Percentiles rank a stretch among this genome's conserved stretches.
Evolutionary conservation across 1,139 yeast genomes (phyloP).

Genomic region (Trichomonascaceae sp.): DNA sequence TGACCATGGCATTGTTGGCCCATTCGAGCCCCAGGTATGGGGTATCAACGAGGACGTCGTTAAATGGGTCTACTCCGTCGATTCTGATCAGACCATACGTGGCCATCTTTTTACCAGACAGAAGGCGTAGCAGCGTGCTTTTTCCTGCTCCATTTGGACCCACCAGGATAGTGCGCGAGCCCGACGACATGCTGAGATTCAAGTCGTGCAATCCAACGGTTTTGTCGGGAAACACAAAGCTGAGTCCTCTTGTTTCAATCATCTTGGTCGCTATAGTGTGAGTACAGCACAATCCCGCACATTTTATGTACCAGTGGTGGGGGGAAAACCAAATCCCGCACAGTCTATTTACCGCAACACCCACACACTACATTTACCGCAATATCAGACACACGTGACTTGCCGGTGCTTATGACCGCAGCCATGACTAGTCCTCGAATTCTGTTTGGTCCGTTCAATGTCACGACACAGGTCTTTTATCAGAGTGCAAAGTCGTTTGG

Average conservation of each 20-base stretch:
- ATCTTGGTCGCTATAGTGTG: slow-evolving; percentile 8
- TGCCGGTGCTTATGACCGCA: too few species aligned
- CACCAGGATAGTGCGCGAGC: slow-evolving; percentile 60
- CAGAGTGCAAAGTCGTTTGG: slow-evolving; percentile 42
- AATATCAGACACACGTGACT: too few species aligned
- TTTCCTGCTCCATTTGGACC: slow-evolving; percentile 99
- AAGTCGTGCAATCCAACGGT: slow-evolving; percentile 60
- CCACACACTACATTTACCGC: too few species aligned
- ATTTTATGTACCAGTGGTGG: too few species aligned
- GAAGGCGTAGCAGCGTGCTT: slow-evolving; percentile 66
- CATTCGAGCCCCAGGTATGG: slow-evolving; percentile 95
- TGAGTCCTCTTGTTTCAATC: slow-evolving; percentile 50
- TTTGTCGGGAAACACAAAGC: slow-evolving; percentile 58
- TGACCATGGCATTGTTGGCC: slow-evolving; percentile 85
- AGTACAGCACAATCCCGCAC: too few species aligned
- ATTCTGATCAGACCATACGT: slow-evolving; percentile 49
- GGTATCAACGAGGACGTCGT: slow-evolving; percentile 46
- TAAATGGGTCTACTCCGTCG: slow-evolving; percentile 81
- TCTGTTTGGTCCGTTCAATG: slow-evolving; percentile 32
- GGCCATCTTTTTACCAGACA: slow-evolving; percentile 87
- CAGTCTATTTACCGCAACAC: too few species aligned
- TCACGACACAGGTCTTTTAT: slow-evolving; percentile 44
- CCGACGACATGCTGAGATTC: slow-evolving; percentile 47
- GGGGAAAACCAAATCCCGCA: too few species aligned
- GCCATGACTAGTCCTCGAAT: too few species aligned